phyloP scores from a whole-genome alignment of 805 yeast species.

The Geotrichum ghanense region DNA sequence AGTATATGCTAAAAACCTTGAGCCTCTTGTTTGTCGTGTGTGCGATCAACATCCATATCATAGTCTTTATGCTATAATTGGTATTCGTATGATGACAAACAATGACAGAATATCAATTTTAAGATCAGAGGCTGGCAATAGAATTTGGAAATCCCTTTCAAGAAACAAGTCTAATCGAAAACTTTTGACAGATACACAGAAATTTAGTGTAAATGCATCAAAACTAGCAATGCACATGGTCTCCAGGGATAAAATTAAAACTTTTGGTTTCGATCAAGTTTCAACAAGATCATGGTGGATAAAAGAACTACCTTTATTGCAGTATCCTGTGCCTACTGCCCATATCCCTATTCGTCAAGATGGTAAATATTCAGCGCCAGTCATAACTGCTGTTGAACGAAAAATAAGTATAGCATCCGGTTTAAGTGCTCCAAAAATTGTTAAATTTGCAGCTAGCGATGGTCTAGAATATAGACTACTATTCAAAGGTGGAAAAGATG shows the following conservation, averaged over 20 bases:
- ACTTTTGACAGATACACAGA: slow-evolving; percentile 35
- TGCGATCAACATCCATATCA: slow-evolving; percentile 61
- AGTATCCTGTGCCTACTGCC: slow-evolving; percentile 60
- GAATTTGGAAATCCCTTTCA: slow-evolving; percentile 8
- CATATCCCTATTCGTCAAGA: slow-evolving; percentile 32
- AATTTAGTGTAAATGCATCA: slow-evolving; percentile 40
- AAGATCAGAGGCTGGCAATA: slow-evolving; percentile 9
- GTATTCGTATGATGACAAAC: slow-evolving; percentile 10
- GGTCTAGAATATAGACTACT: slow-evolving; percentile 52
- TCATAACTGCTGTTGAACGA: slow-evolving; percentile 34
- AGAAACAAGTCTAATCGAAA: slow-evolving; percentile 17
- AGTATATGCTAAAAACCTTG: slow-evolving; percentile 45
- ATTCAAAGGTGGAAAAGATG: slow-evolving; percentile 82
- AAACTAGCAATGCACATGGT: slow-evolving; percentile 10
- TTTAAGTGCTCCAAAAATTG: slow-evolving; percentile 76
- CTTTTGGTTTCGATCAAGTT: slow-evolving; percentile 11
- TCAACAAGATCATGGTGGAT: slow-evolving; percentile 48
- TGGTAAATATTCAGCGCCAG: slow-evolving; percentile 35
- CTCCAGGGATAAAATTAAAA: slow-evolving; percentile 2
- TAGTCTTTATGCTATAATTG: slow-evolving; percentile 38
- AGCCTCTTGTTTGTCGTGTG: slow-evolving; percentile 34
- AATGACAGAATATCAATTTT: slow-evolving; percentile 1
- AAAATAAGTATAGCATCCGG: slow-evolving; percentile 68
- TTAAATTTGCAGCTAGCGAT: slow-evolving; percentile 39
- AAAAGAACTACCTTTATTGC: slow-evolving; percentile 29